Evolutionary conservation across 495 filamentous ascomycete genomes (phyloP).

Genomic region (Podospora tetraspora): DNA sequence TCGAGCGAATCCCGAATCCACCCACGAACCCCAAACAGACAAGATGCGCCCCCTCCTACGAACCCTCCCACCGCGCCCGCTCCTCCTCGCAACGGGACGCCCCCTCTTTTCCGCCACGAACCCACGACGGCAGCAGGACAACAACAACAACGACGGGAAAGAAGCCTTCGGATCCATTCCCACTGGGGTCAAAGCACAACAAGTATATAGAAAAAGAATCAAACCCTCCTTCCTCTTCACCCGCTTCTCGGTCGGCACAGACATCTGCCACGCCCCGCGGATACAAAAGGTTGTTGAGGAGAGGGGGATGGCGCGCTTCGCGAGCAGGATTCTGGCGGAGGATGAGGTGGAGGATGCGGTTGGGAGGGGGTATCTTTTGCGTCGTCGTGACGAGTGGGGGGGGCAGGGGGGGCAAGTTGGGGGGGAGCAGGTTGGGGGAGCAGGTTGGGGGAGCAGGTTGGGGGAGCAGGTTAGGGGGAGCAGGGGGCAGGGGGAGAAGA

Average conservation of each 20-base stretch:
- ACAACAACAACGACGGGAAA: background rate
- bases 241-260: constrained; percentile 44
- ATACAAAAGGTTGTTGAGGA: constrained; percentile 29
- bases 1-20: background rate
- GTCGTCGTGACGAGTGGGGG: too few relatives aligned
- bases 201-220: too few relatives aligned
- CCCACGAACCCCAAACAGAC: background rate
- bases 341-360: constrained; percentile 27
- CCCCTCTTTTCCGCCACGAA: too few relatives aligned
- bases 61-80: background rate
- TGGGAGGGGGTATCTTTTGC: constrained; percentile 1
- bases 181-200: too few relatives aligned
- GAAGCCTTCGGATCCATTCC: too few relatives aligned
- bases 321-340: constrained; percentile 36
- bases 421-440: too few relatives aligned
- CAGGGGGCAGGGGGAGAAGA: too few relatives aligned
- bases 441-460: too few relatives aligned
- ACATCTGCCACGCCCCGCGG: constrained; percentile 49
- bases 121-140: too few relatives aligned
- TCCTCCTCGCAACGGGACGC: background rate
- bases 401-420: too few relatives aligned
- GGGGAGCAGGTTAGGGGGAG: background rate
- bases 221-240: too few relatives aligned
- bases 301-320: constrained; percentile 26
- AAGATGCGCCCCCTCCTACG: background rate